phyloP scores from a whole-genome alignment of 2,329 filamentous ascomycete species.

The Coniochaeta pulveracea region DNA sequence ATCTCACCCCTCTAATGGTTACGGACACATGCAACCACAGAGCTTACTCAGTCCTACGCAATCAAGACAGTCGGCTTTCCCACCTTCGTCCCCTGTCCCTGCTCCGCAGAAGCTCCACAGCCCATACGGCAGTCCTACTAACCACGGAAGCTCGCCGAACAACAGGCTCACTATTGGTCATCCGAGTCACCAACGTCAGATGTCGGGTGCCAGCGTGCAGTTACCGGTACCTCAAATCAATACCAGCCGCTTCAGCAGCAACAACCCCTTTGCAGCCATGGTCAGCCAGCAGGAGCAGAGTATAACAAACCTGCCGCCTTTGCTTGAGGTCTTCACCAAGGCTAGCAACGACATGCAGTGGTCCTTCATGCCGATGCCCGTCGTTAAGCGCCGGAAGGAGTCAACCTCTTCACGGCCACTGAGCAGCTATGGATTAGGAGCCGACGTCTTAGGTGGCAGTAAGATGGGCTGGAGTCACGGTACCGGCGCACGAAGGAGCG shows the following conservation, averaged over 20 bases:
- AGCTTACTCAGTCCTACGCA: no score
- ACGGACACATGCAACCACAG: slow-evolving; percentile 8
- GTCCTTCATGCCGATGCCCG: slow-evolving; percentile 40
- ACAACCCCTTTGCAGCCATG: slow-evolving; percentile 43
- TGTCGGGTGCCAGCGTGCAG: slow-evolving; percentile 4
- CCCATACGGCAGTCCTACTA: slow-evolving; percentile 8
- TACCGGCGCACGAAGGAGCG: slow-evolving; percentile 37
- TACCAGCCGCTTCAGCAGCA: slow-evolving; percentile 43
- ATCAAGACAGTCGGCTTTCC: no score
- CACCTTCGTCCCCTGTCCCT: no score
- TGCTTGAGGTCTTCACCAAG: slow-evolving; percentile 50
- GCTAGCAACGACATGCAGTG: slow-evolving; percentile 46
- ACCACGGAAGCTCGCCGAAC: background rate
- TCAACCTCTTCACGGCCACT: slow-evolving; percentile 27
- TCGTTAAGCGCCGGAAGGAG: slow-evolving; percentile 17
- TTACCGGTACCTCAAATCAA: slow-evolving; percentile 5
- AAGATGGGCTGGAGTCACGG: slow-evolving; percentile 38
- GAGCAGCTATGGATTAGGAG: slow-evolving; percentile 46
- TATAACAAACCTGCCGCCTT: slow-evolving; percentile 32
- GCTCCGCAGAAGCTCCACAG: slow-evolving; percentile 7
- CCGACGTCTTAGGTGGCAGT: slow-evolving; percentile 26
- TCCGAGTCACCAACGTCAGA: slow-evolving; percentile 5
- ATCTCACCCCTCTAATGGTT: no score
- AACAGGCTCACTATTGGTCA: slow-evolving; percentile 1
- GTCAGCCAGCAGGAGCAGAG: slow-evolving; percentile 10